Percentiles rank a stretch among this genome's conserved stretches.
Evolutionary conservation across 257 asterid species (phyloP).

Genomic region (Nicotiana undulata): DNA sequence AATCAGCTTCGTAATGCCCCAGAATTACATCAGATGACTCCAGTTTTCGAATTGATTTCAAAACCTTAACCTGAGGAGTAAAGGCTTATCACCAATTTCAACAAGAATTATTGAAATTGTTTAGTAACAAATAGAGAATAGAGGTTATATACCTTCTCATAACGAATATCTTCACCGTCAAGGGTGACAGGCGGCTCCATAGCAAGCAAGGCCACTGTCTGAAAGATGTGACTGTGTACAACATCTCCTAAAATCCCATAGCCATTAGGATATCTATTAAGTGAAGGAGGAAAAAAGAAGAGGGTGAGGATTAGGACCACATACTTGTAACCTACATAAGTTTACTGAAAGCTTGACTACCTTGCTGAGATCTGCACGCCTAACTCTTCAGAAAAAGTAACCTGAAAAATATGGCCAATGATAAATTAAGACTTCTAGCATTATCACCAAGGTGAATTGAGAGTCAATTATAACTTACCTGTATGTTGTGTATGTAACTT

Average conservation of each 20-base stretch:
- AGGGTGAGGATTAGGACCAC: not conserved
- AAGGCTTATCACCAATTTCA: not conserved
- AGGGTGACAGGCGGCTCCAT: slow-evolving; percentile 50
- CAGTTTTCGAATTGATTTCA: slow-evolving; percentile 40
- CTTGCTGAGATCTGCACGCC: slow-evolving; percentile 20
- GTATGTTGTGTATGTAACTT: slow-evolving; percentile 38
- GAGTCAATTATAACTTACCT: slow-evolving; percentile 18
- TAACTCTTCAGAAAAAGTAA: slow-evolving; percentile 35
- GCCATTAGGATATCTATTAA: slow-evolving; percentile 25
- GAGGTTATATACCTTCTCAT: slow-evolving; percentile 31
- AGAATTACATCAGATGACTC: slow-evolving; percentile 34
- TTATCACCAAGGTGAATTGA: not conserved
- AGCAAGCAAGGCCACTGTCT: slow-evolving; percentile 49
- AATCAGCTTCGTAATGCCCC: slow-evolving; percentile 19
- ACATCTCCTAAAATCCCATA: slow-evolving; percentile 45
- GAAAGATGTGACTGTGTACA: slow-evolving; percentile 51
- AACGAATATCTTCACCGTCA: slow-evolving; percentile 44
- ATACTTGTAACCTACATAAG: not conserved
- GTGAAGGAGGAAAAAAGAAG: slow-evolving; percentile 1
- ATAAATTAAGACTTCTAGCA: not conserved
- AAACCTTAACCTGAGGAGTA: slow-evolving; percentile 35
- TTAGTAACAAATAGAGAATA: not conserved
- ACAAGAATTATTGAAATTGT: not conserved
- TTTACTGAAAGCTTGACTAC: slow-evolving; percentile 14
- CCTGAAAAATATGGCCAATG: slow-evolving; percentile 14